phyloP scores from a whole-genome alignment of 768 basidiomycete species.

The Rossbeevera mucosa region DNA sequence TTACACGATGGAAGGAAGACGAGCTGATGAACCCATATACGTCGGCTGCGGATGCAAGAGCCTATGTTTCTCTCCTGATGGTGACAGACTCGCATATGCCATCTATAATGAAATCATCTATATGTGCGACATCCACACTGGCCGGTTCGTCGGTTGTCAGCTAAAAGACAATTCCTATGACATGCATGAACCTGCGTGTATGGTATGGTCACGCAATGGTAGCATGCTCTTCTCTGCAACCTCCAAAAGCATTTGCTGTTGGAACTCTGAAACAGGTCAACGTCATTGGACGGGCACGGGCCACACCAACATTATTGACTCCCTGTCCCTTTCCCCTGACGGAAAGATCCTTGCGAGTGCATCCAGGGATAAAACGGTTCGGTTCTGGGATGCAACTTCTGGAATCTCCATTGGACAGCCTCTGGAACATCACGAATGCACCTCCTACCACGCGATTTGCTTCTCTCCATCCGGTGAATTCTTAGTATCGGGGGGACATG shows the following conservation, averaged over 20 bases:
- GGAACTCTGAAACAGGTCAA: not conserved
- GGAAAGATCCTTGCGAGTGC: not conserved
- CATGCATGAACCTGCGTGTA: too few species aligned
- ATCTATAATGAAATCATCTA: not conserved
- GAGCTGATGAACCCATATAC: not conserved
- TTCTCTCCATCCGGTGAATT: not conserved
- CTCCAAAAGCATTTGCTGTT: not conserved
- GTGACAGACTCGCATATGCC: not conserved
- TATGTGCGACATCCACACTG: not conserved
- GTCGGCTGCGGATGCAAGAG: accelerated
- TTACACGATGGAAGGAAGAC: not conserved
- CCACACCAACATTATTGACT: not conserved
- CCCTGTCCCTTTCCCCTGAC: not conserved
- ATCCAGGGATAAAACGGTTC: not conserved
- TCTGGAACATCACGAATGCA: not conserved
- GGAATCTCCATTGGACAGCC: not conserved
- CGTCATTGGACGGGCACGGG: not conserved
- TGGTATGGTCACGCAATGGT: not conserved
- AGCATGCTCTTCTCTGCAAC: not conserved
- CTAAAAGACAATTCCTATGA: not conserved
- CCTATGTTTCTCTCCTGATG: not conserved
- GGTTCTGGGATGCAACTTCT: not conserved
- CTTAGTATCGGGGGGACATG: not conserved
- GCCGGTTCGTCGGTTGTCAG: not conserved
- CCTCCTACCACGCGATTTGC: too few species aligned